A percentile compares a stretch with the other conserved stretches of the same genome.
Evolutionary conservation across 1,284 basidiomycete species (phyloP).

Genomic region (Somion occarium): DNA sequence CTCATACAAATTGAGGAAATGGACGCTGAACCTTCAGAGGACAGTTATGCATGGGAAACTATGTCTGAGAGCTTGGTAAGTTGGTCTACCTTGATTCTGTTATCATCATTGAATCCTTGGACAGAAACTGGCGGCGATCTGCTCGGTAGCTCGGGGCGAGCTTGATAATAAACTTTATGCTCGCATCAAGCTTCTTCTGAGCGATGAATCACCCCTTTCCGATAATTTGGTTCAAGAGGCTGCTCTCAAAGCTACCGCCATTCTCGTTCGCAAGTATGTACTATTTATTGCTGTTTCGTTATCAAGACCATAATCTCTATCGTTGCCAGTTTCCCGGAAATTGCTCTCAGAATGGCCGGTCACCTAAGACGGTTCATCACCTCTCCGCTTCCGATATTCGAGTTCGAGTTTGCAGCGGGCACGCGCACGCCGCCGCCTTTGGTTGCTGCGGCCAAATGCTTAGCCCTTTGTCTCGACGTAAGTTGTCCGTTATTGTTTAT

Average conservation of each 20-base stretch:
- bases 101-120: not conserved
- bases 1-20: slow-evolving; percentile 73
- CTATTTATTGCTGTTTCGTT: not conserved
- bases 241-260: slow-evolving; percentile 75
- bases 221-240: slow-evolving; percentile 84
- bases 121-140: slow-evolving; percentile 86
- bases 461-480: slow-evolving; percentile 87
- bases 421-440: slow-evolving; percentile 73
- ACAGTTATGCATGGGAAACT: slow-evolving; percentile 85
- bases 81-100: not conserved
- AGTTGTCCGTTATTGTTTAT: slow-evolving; percentile 12
- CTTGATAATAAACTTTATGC: slow-evolving; percentile 70
- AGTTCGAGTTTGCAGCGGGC: slow-evolving; percentile 76
- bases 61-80: slow-evolving; percentile 75
- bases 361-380: slow-evolving; percentile 89
- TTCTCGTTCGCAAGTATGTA: slow-evolving; percentile 73
- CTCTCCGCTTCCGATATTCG: slow-evolving; percentile 83
- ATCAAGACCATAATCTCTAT: not conserved
- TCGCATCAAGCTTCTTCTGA: slow-evolving; percentile 73
- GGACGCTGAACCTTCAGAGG: slow-evolving; percentile 70
- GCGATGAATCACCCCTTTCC: slow-evolving; percentile 75
- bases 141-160: slow-evolving; percentile 69
- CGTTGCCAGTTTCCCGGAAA: slow-evolving; percentile 65
- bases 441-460: slow-evolving; percentile 82
- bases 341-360: slow-evolving; percentile 71